Evolutionary conservation across 1,284 basidiomycete genomes (phyloP).

Genomic region (Lentinula novae-zelandiae): DNA sequence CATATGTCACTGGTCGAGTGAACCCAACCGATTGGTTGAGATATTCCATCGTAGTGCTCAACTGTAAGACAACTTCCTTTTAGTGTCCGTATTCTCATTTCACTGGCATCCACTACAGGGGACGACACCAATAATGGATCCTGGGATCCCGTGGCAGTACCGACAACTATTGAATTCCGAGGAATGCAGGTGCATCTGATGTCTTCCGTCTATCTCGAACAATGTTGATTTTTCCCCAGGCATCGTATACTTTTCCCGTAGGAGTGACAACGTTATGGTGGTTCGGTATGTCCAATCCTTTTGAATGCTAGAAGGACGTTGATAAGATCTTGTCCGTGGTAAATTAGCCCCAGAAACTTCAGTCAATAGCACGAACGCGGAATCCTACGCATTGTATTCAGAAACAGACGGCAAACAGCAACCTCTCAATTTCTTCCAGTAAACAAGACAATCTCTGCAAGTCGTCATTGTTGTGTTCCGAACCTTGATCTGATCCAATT

Average conservation of each 20-base stretch:
- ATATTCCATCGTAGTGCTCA: conserved; percentile 69
- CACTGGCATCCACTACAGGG: conserved; percentile 27
- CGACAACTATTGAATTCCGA: conserved; percentile 66
- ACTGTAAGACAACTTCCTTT: conserved; percentile 35
- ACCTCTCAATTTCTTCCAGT: conserved; percentile 14
- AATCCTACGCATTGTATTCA: conserved; percentile 12
- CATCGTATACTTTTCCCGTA: conserved; percentile 64
- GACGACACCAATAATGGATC: conserved; percentile 45
- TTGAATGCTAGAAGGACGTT: neutral
- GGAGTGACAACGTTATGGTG: conserved; percentile 52
- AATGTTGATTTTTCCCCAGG: conserved; percentile 30
- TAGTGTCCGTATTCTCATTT: no score
- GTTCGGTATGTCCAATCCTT: conserved; percentile 13
- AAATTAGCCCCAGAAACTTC: neutral
- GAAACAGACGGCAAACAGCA: conserved; percentile 18
- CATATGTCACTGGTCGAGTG: conserved; percentile 58
- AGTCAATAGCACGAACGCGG: neutral
- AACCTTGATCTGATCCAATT: no score
- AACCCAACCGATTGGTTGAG: conserved; percentile 55
- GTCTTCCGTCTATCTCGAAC: neutral
- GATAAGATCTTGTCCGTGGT: no score
- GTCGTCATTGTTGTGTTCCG: neutral
- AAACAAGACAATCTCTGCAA: neutral
- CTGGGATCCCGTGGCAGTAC: conserved; percentile 62
- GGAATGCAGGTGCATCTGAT: conserved; percentile 50